Base-by-base conservation (phyloP, 495 filamentous ascomycete genomes). In the Aspergillus campestris region DNA sequence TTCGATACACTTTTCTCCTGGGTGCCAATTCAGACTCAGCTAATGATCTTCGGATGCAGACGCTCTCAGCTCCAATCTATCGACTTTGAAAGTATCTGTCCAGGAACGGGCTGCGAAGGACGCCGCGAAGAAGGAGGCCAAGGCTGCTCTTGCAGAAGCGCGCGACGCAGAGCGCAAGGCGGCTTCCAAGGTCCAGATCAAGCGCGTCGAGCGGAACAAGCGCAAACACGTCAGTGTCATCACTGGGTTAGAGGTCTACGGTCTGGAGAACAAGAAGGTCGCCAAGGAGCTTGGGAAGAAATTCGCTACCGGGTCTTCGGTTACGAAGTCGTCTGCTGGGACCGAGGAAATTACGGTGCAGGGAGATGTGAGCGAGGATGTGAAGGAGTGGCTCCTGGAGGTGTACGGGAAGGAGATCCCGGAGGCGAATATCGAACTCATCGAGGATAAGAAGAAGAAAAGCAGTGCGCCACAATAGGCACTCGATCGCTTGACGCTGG, bases 321-420 rank as follows among this genome's bases (percentile, higher is more conserved):
- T 97, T 34, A 97, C 91, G 11, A 92, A 95, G 69, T 75, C 82
- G 7, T 78, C 87, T 15, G 83, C 79, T 38, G 91, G 89, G 2
- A 82, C 83, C 8, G 92, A 97, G 65, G 92, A 97, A 71, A 96
- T 99, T 60, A 91, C 94, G 30, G 89, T 99, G 34, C 92, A 99
- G 65, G 92, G 92, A 10, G 92, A 99, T 67, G 80, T 96, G 52
- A 94, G 89, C 62, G 89, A 89, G 59, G 92, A 97, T 63, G 83
- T 99, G 44, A 78, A 83, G 53, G 94, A 97, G 52, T 96, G 86
- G 71, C 61, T 99, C 47, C 62, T 84, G 49, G 90, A 96, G 60
- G 81, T 83, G 53, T 90, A 94, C 59, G 80, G 79, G 55, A 77
- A 81, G 33, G 71, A 80, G 44, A 83, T 97, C 40, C 90, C 92